These are phyloP conservation scores for Hyphodiscus hymeniophilus DNA, from an alignment of 495 filamentous ascomycete species.

Conservation along the genomic window DNA sequence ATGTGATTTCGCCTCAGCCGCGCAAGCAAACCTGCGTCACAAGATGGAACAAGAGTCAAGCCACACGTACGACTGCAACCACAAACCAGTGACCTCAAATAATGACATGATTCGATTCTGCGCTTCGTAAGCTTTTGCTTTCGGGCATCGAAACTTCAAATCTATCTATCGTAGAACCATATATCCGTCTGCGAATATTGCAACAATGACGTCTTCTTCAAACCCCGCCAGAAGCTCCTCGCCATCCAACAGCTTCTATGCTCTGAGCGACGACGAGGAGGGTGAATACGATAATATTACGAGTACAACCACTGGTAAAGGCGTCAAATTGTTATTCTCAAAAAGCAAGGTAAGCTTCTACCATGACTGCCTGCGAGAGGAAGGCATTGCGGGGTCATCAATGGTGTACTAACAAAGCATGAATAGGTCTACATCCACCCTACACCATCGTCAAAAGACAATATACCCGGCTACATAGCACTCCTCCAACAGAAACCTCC, in stretches of 20 bases:
- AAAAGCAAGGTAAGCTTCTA: slow-evolving; percentile 75
- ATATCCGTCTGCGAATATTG: neutral
- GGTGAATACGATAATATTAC: slow-evolving; percentile 93
- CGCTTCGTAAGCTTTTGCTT: neutral
- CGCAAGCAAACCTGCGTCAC: slow-evolving; percentile 14
- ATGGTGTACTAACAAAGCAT: slow-evolving; percentile 19
- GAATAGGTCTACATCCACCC: slow-evolving; percentile 92
- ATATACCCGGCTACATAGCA: slow-evolving; percentile 92
- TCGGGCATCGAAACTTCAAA: neutral
- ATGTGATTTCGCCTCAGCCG: slow-evolving; percentile 7
- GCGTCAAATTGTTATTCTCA: slow-evolving; percentile 91
- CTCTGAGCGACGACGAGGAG: slow-evolving; percentile 93
- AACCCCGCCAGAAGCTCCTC: slow-evolving; percentile 36
- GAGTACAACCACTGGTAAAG: slow-evolving; percentile 66
- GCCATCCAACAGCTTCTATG: slow-evolving; percentile 88
- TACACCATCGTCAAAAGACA: slow-evolving; percentile 86
- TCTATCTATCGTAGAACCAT: neutral
- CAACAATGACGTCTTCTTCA: slow-evolving; percentile 15
- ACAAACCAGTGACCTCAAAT: neutral
- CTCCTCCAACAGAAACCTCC: slow-evolving; percentile 81
- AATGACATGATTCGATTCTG: slow-evolving; percentile 11
- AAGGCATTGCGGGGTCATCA: slow-evolving; percentile 14
- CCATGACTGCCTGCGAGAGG: neutral
- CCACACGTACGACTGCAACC: neutral
- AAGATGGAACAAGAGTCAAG: slow-evolving; percentile 7